phyloP scores from a whole-genome alignment of 164 flowering plant genomes.

The Macadamia tetraphylla region DNA sequence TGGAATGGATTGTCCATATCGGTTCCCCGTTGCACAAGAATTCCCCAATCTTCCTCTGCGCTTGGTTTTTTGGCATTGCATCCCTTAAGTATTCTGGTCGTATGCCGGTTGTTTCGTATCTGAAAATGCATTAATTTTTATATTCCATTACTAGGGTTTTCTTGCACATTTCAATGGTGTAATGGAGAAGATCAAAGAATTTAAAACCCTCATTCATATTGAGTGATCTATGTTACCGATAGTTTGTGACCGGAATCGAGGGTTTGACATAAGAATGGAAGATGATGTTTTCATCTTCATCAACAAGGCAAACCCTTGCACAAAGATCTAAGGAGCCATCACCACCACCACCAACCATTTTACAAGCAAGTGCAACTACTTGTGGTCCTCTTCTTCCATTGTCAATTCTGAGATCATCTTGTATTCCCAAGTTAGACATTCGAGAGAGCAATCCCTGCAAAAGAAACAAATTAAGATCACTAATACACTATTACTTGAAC shows the following conservation, averaged over 20 bases:
- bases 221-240: conserved; percentile 30
- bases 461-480: background rate
- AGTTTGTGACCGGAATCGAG: conserved; percentile 64
- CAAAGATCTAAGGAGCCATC: conserved; percentile 79
- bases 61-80: conserved; percentile 69
- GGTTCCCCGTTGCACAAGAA: conserved; percentile 85
- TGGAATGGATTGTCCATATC: conserved; percentile 68
- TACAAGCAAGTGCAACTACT: conserved; percentile 70
- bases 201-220: too few species aligned
- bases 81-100: conserved; percentile 66
- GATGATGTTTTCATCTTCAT: conserved; percentile 62
- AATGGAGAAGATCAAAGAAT: too few species aligned
- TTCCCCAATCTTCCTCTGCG: conserved; percentile 66
- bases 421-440: conserved; percentile 46
- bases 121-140: conserved; percentile 6
- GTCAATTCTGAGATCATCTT: conserved; percentile 37
- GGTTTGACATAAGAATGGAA: conserved; percentile 79
- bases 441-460: conserved; percentile 32
- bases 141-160: too few species aligned
- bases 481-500: background rate
- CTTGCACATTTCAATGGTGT: too few species aligned
- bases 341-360: conserved; percentile 93
- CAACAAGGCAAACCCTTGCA: conserved; percentile 80
- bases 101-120: conserved; percentile 84
- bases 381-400: conserved; percentile 34